phyloP scores from a whole-genome alignment of 2,329 filamentous ascomycete species.

The Fusarium sp. region DNA sequence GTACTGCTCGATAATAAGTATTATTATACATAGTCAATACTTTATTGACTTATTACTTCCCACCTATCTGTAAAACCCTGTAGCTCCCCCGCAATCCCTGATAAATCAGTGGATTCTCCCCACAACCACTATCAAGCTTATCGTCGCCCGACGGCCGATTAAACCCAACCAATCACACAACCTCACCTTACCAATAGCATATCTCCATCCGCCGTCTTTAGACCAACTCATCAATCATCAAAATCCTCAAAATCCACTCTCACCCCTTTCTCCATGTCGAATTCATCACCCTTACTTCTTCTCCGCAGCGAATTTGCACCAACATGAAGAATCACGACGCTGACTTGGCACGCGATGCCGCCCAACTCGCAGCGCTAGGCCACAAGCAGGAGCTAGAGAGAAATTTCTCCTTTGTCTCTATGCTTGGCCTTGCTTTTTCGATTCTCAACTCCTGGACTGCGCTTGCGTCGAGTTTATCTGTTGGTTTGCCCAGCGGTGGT shows the following conservation, averaged over 20 bases:
- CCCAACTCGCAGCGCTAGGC: background rate
- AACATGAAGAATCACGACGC: background rate
- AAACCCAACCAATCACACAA: background rate
- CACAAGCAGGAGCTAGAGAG: background rate
- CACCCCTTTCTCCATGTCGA: background rate
- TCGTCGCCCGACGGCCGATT: background rate
- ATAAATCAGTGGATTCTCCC: background rate
- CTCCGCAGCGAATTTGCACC: rapidly evolving
- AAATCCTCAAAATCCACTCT: background rate
- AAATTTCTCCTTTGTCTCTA: background rate
- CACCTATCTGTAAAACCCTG: no score
- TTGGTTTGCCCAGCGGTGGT: background rate
- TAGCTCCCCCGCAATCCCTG: background rate
- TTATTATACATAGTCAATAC: background rate
- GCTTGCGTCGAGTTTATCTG: background rate
- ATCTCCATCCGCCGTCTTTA: background rate
- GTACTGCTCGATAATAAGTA: no score
- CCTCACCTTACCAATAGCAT: background rate
- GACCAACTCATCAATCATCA: background rate
- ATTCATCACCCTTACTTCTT: rapidly evolving
- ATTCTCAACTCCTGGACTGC: background rate
- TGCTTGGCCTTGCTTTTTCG: background rate
- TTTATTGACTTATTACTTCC: background rate
- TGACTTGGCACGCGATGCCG: background rate
- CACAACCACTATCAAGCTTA: background rate